Evolutionary conservation across 192 early-diverging fungal species (phyloP).

Genomic region (Pecoramyces ruminantium): DNA sequence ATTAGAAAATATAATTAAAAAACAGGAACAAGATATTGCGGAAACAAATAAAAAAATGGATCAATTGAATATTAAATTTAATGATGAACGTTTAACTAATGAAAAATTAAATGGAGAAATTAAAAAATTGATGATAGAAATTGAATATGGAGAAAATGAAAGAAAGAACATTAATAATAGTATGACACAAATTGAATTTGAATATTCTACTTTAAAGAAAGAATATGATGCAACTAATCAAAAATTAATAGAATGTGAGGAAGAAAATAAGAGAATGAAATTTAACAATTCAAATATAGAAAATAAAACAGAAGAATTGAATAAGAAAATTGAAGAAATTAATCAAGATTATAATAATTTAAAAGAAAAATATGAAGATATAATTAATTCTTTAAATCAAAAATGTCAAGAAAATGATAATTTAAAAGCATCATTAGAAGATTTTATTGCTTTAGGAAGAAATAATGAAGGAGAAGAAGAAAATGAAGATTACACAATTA

Average conservation of each 20-base stretch:
- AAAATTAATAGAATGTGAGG: neutral
- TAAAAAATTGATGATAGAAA: neutral
- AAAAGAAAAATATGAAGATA: neutral
- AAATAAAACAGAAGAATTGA: neutral
- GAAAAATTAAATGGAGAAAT: neutral
- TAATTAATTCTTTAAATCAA: neutral
- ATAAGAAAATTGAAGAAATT: neutral
- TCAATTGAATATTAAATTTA: neutral
- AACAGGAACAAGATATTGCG: neutral
- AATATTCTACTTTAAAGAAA: neutral
- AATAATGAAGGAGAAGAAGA: neutral
- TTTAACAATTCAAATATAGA: neutral
- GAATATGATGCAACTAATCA: neutral
- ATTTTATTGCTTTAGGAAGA: neutral
- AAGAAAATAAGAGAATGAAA: neutral
- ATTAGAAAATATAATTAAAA: neutral
- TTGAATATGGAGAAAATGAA: neutral
- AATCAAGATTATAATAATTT: neutral
- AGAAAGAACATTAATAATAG: neutral
- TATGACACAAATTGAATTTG: neutral
- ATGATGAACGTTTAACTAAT: neutral
- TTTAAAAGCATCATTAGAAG: neutral
- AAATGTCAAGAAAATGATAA: neutral
- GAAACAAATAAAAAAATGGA: neutral
- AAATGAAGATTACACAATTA: neutral